Conservation (phyloP, 805 yeast species). For the Metschnikowia colocasiae region DNA sequence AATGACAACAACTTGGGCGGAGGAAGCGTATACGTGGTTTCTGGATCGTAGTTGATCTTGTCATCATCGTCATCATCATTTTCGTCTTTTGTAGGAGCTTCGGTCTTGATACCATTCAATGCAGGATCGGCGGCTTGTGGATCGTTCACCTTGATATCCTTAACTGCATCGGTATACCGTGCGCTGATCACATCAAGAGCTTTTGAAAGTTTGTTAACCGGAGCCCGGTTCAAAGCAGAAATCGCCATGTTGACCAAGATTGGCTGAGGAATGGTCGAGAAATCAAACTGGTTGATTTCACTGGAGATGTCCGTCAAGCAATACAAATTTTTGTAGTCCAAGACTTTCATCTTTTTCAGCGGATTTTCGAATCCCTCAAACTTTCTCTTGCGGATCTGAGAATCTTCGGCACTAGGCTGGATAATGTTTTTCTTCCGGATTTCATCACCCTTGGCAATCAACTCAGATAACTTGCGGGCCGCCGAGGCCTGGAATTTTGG, state of each 20-base stretch:
- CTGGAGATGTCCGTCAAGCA: slow-evolving; percentile 60
- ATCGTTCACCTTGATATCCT: slow-evolving; percentile 4
- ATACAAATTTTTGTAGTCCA: slow-evolving; percentile 59
- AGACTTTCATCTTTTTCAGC: slow-evolving; percentile 25
- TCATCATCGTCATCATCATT: slow-evolving; percentile 21
- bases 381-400: slow-evolving; percentile 33
- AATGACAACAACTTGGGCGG: slow-evolving; percentile 51
- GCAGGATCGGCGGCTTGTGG: slow-evolving; percentile 2
- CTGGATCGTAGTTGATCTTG: slow-evolving; percentile 34
- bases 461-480: slow-evolving; percentile 26
- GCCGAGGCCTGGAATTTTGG: slow-evolving; percentile 27
- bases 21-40: slow-evolving; percentile 50
- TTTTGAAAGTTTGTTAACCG: slow-evolving; percentile 49
- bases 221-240: slow-evolving; percentile 58
- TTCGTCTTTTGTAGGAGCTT: slow-evolving; percentile 14
- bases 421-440: slow-evolving; percentile 39
- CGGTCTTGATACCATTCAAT: slow-evolving; percentile 15
- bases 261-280: slow-evolving; percentile 61
- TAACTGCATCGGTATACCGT: slow-evolving; percentile 52
- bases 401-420: slow-evolving; percentile 25
- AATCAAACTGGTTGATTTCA: slow-evolving; percentile 65
- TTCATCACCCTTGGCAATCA: slow-evolving; percentile 38
- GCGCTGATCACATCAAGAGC: slow-evolving; percentile 69
- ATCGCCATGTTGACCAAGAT: slow-evolving; percentile 62
- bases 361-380: slow-evolving; percentile 41